Conservation (phyloP, 176 grass and related monocot genomes). For the Carex parvula region DNA sequence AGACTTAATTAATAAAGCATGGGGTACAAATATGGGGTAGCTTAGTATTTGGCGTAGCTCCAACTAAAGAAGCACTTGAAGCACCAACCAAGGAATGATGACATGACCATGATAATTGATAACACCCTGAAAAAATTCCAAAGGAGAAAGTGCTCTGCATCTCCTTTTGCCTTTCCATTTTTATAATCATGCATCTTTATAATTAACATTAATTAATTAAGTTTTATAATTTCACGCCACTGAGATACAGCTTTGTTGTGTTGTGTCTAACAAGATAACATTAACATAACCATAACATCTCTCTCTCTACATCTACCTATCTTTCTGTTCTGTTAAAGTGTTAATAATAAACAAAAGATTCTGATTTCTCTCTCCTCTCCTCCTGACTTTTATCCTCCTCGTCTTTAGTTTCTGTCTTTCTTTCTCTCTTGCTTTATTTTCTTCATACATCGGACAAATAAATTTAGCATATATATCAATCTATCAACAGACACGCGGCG, state of each 20-base stretch:
- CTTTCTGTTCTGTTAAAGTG: constrained; percentile 8
- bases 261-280: neutral
- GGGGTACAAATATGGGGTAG: neutral
- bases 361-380: neutral
- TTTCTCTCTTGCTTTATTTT: constrained; percentile 11
- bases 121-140: constrained; percentile 29
- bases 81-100: constrained; percentile 21
- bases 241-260: constrained; percentile 27
- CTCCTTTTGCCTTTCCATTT: constrained; percentile 28
- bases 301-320: neutral
- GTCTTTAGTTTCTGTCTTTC: constrained; percentile 18
- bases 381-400: neutral
- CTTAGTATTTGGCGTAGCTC: neutral
- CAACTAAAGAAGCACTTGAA: constrained; percentile 24
- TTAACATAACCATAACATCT: neutral
- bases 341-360: constrained; percentile 25
- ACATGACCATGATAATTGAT: constrained; percentile 8
- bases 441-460: neutral
- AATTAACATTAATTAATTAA: neutral
- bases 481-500: neutral
- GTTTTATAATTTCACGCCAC: neutral
- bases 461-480: neutral
- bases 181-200: neutral
- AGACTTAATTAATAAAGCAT: neutral
- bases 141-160: constrained; percentile 32